Evolutionary conservation across 805 yeast species (phyloP).

Genomic region (Kazachstania africana): DNA sequence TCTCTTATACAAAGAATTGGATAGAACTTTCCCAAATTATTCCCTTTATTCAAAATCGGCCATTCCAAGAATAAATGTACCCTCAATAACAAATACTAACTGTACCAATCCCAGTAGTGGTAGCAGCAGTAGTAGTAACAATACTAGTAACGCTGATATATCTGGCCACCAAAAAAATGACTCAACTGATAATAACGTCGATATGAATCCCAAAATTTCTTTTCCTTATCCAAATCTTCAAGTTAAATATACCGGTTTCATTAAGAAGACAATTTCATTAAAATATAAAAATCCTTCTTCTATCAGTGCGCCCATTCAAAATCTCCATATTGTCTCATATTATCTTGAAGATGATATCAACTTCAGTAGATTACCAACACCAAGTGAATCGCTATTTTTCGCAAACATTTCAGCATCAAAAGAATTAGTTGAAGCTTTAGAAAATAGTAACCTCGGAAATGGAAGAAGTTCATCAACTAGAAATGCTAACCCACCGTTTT

Average conservation of each 20-base stretch:
- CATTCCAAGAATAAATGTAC: background rate
- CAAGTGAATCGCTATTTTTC: constrained; percentile 37
- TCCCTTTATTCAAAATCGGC: background rate
- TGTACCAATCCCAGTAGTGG: no score
- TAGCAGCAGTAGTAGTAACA: no score
- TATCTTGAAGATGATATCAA: constrained; percentile 65
- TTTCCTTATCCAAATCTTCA: background rate
- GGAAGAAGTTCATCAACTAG: no score
- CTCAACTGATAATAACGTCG: background rate
- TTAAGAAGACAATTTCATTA: constrained; percentile 70
- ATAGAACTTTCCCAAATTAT: constrained; percentile 3
- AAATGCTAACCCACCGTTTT: no score
- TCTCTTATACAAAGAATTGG: constrained; percentile 60
- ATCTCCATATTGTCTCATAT: constrained; percentile 58
- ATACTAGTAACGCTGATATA: no score
- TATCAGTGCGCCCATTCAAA: constrained; percentile 1
- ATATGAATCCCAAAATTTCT: background rate
- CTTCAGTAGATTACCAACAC: constrained; percentile 41
- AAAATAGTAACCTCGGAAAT: constrained; percentile 46
- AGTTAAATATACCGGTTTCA: constrained; percentile 38
- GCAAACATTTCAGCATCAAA: constrained; percentile 35
- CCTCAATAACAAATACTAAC: background rate
- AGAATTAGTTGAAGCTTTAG: constrained; percentile 42
- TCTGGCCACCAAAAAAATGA: no score
- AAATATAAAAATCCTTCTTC: constrained; percentile 28